Percentiles rank a stretch among this genome's conserved stretches.
Conservation (phyloP, 257 asterid genomes). For the Solanum etuberosum region DNA sequence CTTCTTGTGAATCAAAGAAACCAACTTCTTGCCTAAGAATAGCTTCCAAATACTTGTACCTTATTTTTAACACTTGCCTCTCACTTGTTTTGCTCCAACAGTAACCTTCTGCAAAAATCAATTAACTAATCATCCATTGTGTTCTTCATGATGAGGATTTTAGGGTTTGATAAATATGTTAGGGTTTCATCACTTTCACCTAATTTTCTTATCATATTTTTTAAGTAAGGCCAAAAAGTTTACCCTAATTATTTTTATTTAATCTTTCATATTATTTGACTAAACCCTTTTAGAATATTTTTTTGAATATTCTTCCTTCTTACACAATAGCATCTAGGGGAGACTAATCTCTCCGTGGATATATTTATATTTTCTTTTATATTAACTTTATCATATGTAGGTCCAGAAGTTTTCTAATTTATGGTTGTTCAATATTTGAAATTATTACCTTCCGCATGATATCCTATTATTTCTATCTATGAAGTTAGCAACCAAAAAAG, state of each 20-base stretch:
- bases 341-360: background rate
- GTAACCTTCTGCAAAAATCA: slow-evolving; percentile 52
- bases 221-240: background rate
- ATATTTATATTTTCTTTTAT: background rate
- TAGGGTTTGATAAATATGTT: background rate
- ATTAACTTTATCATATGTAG: background rate
- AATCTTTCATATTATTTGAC: background rate
- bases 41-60: slow-evolving; percentile 78
- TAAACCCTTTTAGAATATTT: background rate
- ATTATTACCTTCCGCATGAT: background rate
- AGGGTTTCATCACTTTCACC: background rate
- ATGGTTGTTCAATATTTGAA: background rate
- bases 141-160: background rate
- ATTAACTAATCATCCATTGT: background rate
- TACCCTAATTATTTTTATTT: background rate
- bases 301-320: background rate
- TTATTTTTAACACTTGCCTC: slow-evolving; percentile 51
- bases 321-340: background rate
- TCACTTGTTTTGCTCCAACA: slow-evolving; percentile 93
- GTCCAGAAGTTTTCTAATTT: background rate
- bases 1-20: slow-evolving; percentile 84
- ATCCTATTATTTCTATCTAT: background rate
- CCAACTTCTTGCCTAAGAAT: slow-evolving; percentile 83
- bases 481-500: background rate
- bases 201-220: background rate